phyloP scores from a whole-genome alignment of 192 early-diverging fungal species.

The Gamsiella multidivaricata region DNA sequence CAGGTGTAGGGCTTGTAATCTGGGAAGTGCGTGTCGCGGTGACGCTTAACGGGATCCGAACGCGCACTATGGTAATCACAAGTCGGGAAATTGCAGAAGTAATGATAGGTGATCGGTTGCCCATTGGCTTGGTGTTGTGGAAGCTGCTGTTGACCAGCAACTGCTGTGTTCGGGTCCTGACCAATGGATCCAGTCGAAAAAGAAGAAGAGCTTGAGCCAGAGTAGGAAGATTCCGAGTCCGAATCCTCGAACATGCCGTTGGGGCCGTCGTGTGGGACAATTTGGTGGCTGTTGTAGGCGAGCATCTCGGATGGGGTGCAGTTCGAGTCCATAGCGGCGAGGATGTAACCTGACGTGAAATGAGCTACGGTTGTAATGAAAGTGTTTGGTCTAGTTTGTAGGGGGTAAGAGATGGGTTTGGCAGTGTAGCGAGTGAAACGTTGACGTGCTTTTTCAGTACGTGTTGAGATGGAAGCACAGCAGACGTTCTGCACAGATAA shows the following conservation, averaged over 20 bases:
- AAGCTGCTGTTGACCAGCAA: background rate
- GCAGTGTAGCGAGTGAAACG: too few species aligned
- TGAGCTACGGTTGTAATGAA: background rate
- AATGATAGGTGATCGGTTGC: slow-evolving; percentile 44
- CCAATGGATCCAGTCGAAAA: slow-evolving; percentile 23
- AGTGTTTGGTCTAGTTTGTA: too few species aligned
- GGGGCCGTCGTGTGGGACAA: slow-evolving; percentile 22
- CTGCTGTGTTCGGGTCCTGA: background rate
- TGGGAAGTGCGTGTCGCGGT: slow-evolving; percentile 47
- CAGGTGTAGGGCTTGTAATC: slow-evolving; percentile 53
- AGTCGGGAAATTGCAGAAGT: slow-evolving; percentile 51
- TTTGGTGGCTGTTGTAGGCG: slow-evolving; percentile 32
- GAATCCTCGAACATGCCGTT: slow-evolving; percentile 35
- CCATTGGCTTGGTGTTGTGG: slow-evolving; percentile 19
- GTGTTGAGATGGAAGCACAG: too few species aligned
- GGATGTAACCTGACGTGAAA: slow-evolving; percentile 37
- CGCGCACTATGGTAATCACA: slow-evolving; percentile 52
- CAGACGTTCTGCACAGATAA: too few species aligned
- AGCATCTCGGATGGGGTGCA: slow-evolving; percentile 48
- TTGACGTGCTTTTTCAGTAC: too few species aligned
- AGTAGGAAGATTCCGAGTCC: slow-evolving; percentile 43
- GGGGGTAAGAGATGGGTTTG: too few species aligned
- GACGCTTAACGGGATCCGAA: slow-evolving; percentile 51
- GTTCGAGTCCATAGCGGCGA: slow-evolving; percentile 41
- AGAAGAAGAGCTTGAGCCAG: slow-evolving; percentile 34